phyloP scores from a whole-genome alignment of 208 protist species.

The Acanthamoeba culbertsoni region DNA sequence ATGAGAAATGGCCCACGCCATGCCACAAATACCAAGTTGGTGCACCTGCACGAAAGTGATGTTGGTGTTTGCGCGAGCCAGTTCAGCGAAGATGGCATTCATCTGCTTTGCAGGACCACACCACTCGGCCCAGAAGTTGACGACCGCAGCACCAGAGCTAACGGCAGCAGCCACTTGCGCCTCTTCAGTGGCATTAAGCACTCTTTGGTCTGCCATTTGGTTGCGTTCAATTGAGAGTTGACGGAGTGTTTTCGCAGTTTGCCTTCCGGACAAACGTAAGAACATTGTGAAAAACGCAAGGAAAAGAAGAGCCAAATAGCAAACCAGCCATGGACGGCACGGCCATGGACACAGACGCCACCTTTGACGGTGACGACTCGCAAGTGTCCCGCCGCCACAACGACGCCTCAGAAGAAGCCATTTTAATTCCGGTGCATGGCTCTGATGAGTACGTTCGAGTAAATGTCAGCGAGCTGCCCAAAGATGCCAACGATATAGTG shows the following conservation, averaged over 20 bases:
- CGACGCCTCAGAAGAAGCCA: not conserved
- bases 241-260: too few relatives aligned
- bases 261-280: too few relatives aligned
- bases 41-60: constrained; percentile 79
- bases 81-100: constrained; percentile 75
- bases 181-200: not conserved
- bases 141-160: not conserved
- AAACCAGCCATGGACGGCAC: too few relatives aligned
- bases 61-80: constrained; percentile 34
- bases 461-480: constrained; percentile 6
- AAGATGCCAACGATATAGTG: constrained; percentile 11
- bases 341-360: too few relatives aligned
- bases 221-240: not conserved
- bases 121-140: constrained; percentile 76
- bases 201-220: not conserved
- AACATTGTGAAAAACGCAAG: too few relatives aligned
- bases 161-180: not conserved
- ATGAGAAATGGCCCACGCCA: not conserved
- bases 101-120: constrained; percentile 89
- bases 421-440: not conserved
- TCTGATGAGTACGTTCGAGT: constrained; percentile 3
- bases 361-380: not conserved
- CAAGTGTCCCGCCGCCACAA: not conserved
- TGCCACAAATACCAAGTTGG: not conserved
- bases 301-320: too few relatives aligned